A percentile compares a stretch with the other conserved stretches of the same genome.
phyloP scores from a whole-genome alignment of 139 green algal species.

The Klebsormidium nitens region DNA sequence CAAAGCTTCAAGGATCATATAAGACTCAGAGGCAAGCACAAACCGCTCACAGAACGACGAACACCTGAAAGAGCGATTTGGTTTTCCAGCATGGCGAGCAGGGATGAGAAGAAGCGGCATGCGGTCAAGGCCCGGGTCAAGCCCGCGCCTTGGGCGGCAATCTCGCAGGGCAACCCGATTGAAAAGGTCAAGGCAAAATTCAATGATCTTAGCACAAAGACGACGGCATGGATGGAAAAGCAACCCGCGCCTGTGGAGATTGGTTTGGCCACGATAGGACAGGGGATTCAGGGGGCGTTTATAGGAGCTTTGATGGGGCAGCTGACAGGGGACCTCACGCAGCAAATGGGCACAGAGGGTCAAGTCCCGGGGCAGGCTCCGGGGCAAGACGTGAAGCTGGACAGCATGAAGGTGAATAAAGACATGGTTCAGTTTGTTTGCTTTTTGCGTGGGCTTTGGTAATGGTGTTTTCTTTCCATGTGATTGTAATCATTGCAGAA shows the following conservation, averaged over 20 bases:
- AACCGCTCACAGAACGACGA: too few species aligned
- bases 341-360: neutral
- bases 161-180: too few species aligned
- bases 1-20: too few species aligned
- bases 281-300: slow-evolving; percentile 11
- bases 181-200: slow-evolving; percentile 18
- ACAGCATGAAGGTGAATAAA: neutral
- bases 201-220: slow-evolving; percentile 3
- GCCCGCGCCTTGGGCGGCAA: too few species aligned
- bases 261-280: slow-evolving; percentile 2
- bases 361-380: neutral
- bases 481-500: too few species aligned
- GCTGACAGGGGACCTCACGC: slow-evolving; percentile 19
- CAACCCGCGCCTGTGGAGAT: slow-evolving; percentile 24
- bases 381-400: slow-evolving; percentile 19
- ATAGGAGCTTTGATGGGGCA: slow-evolving; percentile 28
- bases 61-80: too few species aligned
- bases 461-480: too few species aligned
- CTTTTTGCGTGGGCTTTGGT: neutral
- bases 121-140: too few species aligned
- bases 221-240: slow-evolving; percentile 15
- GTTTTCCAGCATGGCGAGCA: too few species aligned
- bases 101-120: too few species aligned
- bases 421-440: neutral
- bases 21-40: too few species aligned